phyloP scores from a whole-genome alignment of 176 grass and related monocot species.

The Otatea glauca region DNA sequence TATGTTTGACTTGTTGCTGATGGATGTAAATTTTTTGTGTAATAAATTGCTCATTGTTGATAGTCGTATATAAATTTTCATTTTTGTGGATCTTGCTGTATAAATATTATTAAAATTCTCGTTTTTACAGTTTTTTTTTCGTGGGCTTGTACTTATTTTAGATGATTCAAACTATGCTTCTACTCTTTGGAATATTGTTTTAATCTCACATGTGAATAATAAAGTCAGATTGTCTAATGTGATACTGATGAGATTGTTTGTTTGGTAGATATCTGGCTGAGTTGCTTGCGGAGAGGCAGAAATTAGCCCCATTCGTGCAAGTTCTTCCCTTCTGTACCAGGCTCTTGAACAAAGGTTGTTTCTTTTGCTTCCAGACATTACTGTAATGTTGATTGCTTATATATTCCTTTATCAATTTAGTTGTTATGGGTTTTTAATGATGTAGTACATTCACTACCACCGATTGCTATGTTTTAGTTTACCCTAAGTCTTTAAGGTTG shows the following conservation, averaged over 20 bases:
- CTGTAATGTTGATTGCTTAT: neutral
- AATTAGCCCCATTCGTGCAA: conserved; percentile 94
- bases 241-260: conserved; percentile 35
- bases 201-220: neutral
- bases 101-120: conserved; percentile 52
- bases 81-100: conserved; percentile 43
- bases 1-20: conserved; percentile 34
- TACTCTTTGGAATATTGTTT: conserved; percentile 14
- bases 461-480: conserved; percentile 21
- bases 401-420: neutral
- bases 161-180: conserved; percentile 23
- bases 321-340: conserved; percentile 93
- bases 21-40: conserved; percentile 48
- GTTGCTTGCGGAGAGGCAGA: conserved; percentile 95
- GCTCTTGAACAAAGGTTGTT: conserved; percentile 91
- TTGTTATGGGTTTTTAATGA: conserved; percentile 11
- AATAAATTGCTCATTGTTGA: conserved; percentile 52
- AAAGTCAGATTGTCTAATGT: conserved; percentile 1
- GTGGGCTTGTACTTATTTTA: conserved; percentile 25
- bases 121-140: conserved; percentile 11
- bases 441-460: conserved; percentile 16
- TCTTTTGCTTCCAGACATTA: conserved; percentile 21
- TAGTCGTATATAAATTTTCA: conserved; percentile 35
- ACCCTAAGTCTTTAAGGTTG: conserved; percentile 13
- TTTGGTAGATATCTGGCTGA: conserved; percentile 91